phyloP scores from a whole-genome alignment of 495 filamentous ascomycete species.

The Echria macrotheca region DNA sequence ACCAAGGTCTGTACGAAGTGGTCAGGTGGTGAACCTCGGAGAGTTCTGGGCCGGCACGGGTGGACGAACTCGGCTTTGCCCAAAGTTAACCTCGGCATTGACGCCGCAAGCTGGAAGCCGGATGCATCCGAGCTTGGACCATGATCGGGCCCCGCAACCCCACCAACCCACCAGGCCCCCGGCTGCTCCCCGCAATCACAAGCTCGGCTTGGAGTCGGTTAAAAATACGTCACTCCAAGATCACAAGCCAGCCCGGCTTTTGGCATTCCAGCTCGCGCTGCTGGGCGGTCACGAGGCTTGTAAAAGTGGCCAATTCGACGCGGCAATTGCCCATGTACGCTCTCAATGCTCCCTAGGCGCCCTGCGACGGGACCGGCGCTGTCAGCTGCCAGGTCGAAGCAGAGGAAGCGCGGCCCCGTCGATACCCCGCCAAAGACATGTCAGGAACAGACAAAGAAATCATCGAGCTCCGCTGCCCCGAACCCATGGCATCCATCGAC shows the following conservation, averaged over 20 bases:
- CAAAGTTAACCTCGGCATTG: slow-evolving; percentile 22
- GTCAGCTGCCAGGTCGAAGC: not conserved
- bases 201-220: slow-evolving; percentile 47
- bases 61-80: not conserved
- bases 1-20: no score
- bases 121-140: slow-evolving; percentile 25
- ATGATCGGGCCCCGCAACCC: no score
- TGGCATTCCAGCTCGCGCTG: not conserved
- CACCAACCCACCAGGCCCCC: slow-evolving; percentile 1
- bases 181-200: slow-evolving; percentile 46
- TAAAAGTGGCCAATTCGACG: not conserved
- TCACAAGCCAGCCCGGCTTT: slow-evolving; percentile 26
- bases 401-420: not conserved
- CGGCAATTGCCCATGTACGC: not conserved
- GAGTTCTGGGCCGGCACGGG: no score
- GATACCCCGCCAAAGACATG: not conserved
- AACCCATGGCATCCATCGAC: not conserved
- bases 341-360: not conserved
- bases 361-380: not conserved
- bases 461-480: slow-evolving; percentile 3
- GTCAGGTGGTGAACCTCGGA: no score
- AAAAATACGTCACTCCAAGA: slow-evolving; percentile 23
- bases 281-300: not conserved
- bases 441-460: not conserved
- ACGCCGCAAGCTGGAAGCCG: slow-evolving; percentile 13